phyloP scores from a whole-genome alignment of 2,329 filamentous ascomycete species.

The Fusarium udum region DNA sequence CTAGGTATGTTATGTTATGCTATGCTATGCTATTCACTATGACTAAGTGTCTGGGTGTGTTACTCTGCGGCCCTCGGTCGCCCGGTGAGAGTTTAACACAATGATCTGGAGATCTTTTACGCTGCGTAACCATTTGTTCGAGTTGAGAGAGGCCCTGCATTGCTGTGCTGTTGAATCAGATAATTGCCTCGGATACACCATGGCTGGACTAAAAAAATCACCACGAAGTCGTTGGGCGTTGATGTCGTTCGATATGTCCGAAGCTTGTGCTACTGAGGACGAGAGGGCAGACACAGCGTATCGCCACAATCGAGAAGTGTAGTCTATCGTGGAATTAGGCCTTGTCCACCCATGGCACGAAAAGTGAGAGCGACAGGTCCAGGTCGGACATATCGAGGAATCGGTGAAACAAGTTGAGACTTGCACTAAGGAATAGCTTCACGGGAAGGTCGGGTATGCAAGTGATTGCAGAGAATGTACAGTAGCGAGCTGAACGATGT shows the following conservation, averaged over 20 bases:
- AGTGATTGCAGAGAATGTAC: not conserved
- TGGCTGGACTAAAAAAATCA: not conserved
- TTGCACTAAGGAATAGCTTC: conserved; percentile 1
- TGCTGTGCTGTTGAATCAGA: conserved; percentile 7
- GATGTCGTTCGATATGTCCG: conserved; percentile 2
- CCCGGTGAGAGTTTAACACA: conserved; percentile 10
- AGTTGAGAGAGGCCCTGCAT: not conserved
- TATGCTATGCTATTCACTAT: not conserved
- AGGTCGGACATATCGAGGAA: conserved; percentile 19
- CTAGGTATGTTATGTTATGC: not conserved
- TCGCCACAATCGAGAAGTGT: conserved; percentile 21
- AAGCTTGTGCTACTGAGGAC: conserved; percentile 11
- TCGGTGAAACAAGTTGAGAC: conserved; percentile 4
- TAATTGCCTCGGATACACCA: not conserved
- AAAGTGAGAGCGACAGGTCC: conserved; percentile 14
- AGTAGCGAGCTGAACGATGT: not conserved
- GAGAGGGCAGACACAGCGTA: conserved; percentile 10
- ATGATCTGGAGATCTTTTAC: conserved; percentile 32
- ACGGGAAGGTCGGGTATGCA: conserved; percentile 14
- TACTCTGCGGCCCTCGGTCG: conserved; percentile 1
- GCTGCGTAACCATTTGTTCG: conserved; percentile 18
- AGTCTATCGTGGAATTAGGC: not conserved
- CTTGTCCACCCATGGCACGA: not conserved
- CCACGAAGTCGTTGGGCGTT: conserved; percentile 26
- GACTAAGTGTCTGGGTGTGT: not conserved